Evolutionary conservation across 2,329 filamentous ascomycete species (phyloP).

Genomic region (Sporothrix sp.): DNA sequence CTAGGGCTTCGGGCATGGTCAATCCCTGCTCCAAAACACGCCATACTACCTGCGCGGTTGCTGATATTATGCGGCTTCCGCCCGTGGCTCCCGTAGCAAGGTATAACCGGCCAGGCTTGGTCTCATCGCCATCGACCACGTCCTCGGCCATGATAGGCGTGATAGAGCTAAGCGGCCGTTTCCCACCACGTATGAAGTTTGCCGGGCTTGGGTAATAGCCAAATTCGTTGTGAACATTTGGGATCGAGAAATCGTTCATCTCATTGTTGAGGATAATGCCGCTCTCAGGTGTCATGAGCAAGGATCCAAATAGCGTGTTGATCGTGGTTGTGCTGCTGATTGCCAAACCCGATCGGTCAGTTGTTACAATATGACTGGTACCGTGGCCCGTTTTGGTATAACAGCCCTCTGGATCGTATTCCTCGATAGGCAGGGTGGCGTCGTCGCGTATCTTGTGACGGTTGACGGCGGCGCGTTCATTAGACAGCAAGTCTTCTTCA

Average conservation of each 20-base stretch:
- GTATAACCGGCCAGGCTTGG: slow-evolving; percentile 38
- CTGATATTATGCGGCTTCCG: slow-evolving; percentile 74
- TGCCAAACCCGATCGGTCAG: slow-evolving; percentile 64
- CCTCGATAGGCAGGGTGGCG: slow-evolving; percentile 58
- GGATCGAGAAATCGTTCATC: slow-evolving; percentile 79
- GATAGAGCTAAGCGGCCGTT: slow-evolving; percentile 76
- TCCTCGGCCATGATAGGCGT: slow-evolving; percentile 70
- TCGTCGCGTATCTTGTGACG: slow-evolving; percentile 61
- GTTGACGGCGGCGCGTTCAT: slow-evolving; percentile 48
- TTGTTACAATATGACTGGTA: slow-evolving; percentile 63
- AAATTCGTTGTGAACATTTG: slow-evolving; percentile 66
- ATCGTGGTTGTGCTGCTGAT: slow-evolving; percentile 78
- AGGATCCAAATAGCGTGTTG: slow-evolving; percentile 76
- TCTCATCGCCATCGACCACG: slow-evolving; percentile 41
- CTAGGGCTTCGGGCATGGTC: slow-evolving; percentile 53
- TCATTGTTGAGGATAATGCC: slow-evolving; percentile 71
- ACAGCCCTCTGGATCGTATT: slow-evolving; percentile 53
- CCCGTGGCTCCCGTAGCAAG: slow-evolving; percentile 74
- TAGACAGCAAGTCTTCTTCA: slow-evolving; percentile 58
- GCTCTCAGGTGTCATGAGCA: slow-evolving; percentile 68
- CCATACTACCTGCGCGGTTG: slow-evolving; percentile 68
- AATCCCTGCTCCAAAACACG: slow-evolving; percentile 61
- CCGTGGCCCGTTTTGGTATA: slow-evolving; percentile 38
- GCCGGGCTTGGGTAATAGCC: slow-evolving; percentile 69
- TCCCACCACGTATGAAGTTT: slow-evolving; percentile 73